Evolutionary conservation across 2,329 filamentous ascomycete species (phyloP).

Genomic region (Verticillium albo-atrum): DNA sequence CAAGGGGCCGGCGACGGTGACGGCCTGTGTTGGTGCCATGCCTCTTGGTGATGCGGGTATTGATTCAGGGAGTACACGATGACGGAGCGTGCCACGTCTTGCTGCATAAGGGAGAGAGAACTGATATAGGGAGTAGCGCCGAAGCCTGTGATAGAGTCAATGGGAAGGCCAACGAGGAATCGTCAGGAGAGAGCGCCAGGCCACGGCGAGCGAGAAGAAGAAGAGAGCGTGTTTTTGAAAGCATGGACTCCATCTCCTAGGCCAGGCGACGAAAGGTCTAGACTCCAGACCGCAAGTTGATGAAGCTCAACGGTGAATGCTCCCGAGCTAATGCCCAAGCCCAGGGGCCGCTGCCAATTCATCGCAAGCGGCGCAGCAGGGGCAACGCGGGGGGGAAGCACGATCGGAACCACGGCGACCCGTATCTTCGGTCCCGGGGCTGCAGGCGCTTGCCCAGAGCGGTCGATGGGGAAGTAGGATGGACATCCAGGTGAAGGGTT

Average conservation of each 20-base stretch:
- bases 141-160: no score
- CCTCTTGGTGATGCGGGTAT: neutral
- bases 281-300: neutral
- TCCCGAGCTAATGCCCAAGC: neutral
- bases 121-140: no score
- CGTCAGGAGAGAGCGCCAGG: neutral
- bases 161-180: neutral
- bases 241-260: neutral
- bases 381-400: neutral
- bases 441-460: neutral
- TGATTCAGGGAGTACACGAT: no score
- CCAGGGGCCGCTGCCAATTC: neutral
- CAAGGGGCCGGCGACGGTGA: slow-evolving; percentile 2
- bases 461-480: no score
- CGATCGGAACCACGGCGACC: neutral
- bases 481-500: no score
- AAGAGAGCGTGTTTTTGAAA: neutral
- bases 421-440: neutral
- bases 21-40: slow-evolving; percentile 9
- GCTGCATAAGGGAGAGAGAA: no score
- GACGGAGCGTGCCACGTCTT: no score
- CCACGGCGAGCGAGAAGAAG: no score
- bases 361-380: neutral
- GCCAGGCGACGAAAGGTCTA: neutral
- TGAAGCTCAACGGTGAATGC: neutral